Conservation (phyloP, 345 rosid genomes). For the Garcia nutans region DNA sequence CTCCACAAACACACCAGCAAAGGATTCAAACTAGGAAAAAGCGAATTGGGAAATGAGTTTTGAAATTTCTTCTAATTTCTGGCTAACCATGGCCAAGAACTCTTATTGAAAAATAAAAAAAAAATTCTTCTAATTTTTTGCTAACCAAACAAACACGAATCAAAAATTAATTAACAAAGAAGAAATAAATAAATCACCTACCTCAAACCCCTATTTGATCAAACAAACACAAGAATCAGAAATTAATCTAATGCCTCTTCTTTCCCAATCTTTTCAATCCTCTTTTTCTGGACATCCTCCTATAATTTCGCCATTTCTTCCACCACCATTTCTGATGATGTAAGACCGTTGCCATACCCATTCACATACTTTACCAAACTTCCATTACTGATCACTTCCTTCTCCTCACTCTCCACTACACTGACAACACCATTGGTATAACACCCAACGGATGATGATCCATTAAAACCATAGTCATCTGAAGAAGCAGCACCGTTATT, state of each 20-base stretch:
- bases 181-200: no score
- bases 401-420: conserved; percentile 20
- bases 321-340: conserved; percentile 24
- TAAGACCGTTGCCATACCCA: conserved; percentile 34
- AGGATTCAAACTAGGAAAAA: no score
- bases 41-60: no score
- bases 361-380: conserved; percentile 64
- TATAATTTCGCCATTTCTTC: conserved; percentile 22
- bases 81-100: no score
- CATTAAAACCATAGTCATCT: conserved; percentile 25
- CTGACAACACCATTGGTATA: conserved; percentile 31
- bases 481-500: conserved; percentile 33
- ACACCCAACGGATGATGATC: conserved; percentile 12
- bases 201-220: no score
- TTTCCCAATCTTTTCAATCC: conserved; percentile 90
- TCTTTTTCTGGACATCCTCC: conserved; percentile 76
- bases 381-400: conserved; percentile 36
- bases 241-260: conserved; percentile 55
- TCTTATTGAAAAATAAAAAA: no score
- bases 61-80: no score
- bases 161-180: no score
- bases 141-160: no score
- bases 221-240: no score
- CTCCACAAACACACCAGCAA: no score
- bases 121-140: no score